These are phyloP conservation scores for Candida suzukii DNA, from an alignment of 805 yeast genomes.

Conservation along the genomic window DNA sequence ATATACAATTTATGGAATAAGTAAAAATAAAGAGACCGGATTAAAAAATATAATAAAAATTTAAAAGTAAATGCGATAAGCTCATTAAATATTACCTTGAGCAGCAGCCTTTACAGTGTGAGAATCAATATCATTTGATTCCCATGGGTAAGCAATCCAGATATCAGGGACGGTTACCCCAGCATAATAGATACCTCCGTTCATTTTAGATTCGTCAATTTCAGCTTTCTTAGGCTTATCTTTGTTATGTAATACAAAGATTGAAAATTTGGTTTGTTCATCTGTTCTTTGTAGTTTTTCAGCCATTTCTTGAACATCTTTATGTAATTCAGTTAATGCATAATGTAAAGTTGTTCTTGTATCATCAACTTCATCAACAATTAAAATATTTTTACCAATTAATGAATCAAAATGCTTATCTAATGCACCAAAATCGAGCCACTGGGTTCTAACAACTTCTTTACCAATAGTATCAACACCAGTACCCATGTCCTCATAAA, in stretches of 20 bases:
- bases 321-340: constrained; percentile 69
- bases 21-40: too few relatives aligned
- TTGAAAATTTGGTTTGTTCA: constrained; percentile 60
- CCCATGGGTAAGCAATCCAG: constrained; percentile 94
- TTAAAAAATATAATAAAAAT: too few relatives aligned
- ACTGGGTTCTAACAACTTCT: constrained; percentile 82
- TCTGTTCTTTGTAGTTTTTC: constrained; percentile 47
- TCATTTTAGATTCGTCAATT: constrained; percentile 55
- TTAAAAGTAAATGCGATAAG: not conserved
- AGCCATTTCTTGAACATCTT: constrained; percentile 58
- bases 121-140: constrained; percentile 69
- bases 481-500: constrained; percentile 51
- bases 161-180: constrained; percentile 69
- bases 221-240: constrained; percentile 74
- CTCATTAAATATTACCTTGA: constrained; percentile 47
- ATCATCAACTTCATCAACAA: constrained; percentile 89
- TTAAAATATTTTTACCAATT: constrained; percentile 73
- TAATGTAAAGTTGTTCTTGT: constrained; percentile 86
- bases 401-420: constrained; percentile 64
- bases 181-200: constrained; percentile 59
- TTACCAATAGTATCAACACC: constrained; percentile 54
- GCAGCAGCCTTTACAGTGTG: constrained; percentile 59
- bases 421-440: constrained; percentile 78
- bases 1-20: too few relatives aligned
- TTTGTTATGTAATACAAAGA: constrained; percentile 82